Base-by-base conservation (phyloP, 2,329 filamentous ascomycete genomes). In the Aspergillus pseudotamarii region DNA sequence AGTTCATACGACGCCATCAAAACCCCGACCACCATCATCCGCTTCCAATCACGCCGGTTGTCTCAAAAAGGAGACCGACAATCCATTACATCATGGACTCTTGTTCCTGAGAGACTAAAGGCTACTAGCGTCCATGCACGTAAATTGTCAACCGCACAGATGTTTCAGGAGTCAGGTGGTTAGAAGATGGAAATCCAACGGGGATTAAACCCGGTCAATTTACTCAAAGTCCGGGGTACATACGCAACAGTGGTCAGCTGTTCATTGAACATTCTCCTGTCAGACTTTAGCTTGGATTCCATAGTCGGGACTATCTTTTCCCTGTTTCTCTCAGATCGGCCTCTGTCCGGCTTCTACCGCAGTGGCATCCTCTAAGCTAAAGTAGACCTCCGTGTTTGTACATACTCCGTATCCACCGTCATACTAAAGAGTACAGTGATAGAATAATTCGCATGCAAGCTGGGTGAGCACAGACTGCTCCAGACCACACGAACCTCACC, bases 101-200 rank as follows among this genome's bases (percentile, higher is more conserved):
- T 43, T 4, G 41, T 32, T 19, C 51, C 26, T 54, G 38, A 45
- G 36, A 30, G 36, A 46, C 43, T 23, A 46, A 60, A 23, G n/a
- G 14, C 21, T 19, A 58, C 28, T 43, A 46, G 53, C 23, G n/a
- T n/a, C 32, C 48, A 62, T 61, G 55, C 59, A 61, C 16, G 38
- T 43, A 43, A 61, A 48, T 28, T 48, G 41, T 53, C 53, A 64
- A 56, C 53, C 63, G 45, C 53, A 53, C 53, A 48, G 61, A 55
- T 59, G 64, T 65, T 61, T 64, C 64, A 65, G 50, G 28, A 54
- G 51, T 63, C 61, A 62, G 48, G 54, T 54, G 60, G 46, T 34
- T n/a, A 14, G 16, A 10, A 10, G 16, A 36, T 36, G 16, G n/a
- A 26, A 56, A 56, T 26, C 16, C 55, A 28, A 45, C 55, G 38